Conservation (phyloP, 2,329 filamentous ascomycete genomes). For the Penicillium sp. region DNA sequence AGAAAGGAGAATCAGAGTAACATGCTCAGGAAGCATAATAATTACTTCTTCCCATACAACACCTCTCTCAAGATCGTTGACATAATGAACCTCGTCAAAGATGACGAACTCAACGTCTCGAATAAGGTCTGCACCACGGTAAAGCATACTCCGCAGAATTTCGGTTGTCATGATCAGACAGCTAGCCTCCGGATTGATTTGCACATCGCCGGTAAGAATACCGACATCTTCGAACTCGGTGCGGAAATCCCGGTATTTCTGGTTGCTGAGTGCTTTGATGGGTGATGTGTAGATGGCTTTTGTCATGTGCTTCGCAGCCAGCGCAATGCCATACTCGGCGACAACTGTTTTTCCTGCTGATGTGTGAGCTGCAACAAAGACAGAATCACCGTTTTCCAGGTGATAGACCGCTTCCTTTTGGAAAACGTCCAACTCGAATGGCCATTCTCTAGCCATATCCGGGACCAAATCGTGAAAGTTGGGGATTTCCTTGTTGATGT, state of each 20-base stretch:
- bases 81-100: conserved; percentile 98
- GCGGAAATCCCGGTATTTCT: conserved; percentile 96
- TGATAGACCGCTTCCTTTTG: conserved; percentile 99
- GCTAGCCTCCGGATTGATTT: conserved; percentile 95
- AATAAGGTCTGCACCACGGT: conserved; percentile 91
- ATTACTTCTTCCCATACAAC: conserved; percentile 99
- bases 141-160: conserved; percentile 96
- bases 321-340: conserved; percentile 93
- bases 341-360: conserved; percentile 98
- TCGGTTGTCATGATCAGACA: conserved; percentile 99
- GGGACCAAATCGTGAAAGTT: conserved; percentile 93
- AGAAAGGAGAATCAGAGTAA: conserved; percentile 90
- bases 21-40: conserved; percentile 97
- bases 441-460: conserved; percentile 94
- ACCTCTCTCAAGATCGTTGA: conserved; percentile 92
- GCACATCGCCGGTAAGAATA: conserved; percentile 94
- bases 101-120: conserved; percentile 98
- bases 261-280: conserved; percentile 97
- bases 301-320: conserved; percentile 98
- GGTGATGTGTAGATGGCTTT: conserved; percentile 99
- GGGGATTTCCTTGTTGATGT: conserved; percentile 87
- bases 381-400: conserved; percentile 91
- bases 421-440: conserved; percentile 95
- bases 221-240: conserved; percentile 91
- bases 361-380: conserved; percentile 96